Conservation (phyloP, 2,329 filamentous ascomycete genomes). For the Talaromyces sp. region DNA sequence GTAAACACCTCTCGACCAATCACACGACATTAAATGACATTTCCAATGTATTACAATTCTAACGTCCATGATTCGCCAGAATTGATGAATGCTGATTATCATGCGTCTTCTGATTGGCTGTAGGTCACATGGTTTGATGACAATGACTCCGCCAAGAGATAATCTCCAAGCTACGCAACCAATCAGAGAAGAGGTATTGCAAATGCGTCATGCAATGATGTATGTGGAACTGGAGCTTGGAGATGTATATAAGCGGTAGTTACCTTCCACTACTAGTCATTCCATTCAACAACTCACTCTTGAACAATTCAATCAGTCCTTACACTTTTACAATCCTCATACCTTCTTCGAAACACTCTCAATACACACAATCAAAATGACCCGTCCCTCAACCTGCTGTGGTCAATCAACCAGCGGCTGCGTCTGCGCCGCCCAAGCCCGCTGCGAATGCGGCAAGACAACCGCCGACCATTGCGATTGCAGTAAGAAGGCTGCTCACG, state of each 20-base stretch:
- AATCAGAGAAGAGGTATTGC: conserved; percentile 24
- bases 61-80: background rate
- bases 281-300: background rate
- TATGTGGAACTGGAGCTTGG: conserved; percentile 1
- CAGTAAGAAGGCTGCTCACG: conserved; percentile 65
- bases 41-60: background rate
- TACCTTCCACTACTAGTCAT: background rate
- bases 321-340: background rate
- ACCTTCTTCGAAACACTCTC: background rate
- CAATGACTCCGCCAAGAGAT: background rate
- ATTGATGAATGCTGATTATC: background rate
- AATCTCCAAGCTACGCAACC: conserved; percentile 5
- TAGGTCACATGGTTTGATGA: background rate
- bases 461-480: conserved; percentile 82
- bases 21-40: background rate
- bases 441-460: conserved; percentile 85
- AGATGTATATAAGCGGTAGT: background rate
- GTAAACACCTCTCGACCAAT: background rate
- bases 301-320: background rate
- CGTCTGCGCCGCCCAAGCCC: conserved; percentile 55
- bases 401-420: conserved; percentile 53
- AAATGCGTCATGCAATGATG: conserved; percentile 21
- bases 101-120: background rate
- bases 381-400: conserved; percentile 50
- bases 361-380: conserved; percentile 3